A percentile compares a stretch with the other conserved stretches of the same genome.
Evolutionary conservation across 202 grass and related monocot species (phyloP).

Genomic region (Zizania palustris): DNA sequence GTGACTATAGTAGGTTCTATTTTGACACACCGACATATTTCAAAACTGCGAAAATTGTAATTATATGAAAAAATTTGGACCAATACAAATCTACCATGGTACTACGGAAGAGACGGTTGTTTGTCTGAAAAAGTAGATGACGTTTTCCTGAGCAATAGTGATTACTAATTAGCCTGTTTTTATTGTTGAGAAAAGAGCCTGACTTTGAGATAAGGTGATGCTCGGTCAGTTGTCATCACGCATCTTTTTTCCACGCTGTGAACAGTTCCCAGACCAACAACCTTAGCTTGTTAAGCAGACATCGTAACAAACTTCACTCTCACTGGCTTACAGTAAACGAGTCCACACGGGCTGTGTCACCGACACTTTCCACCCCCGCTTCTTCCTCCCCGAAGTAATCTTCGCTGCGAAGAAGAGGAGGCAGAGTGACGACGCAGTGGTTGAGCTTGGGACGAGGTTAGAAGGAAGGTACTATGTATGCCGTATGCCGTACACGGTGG

Average conservation of each 20-base stretch:
- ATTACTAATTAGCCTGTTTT: background rate
- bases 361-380: background rate
- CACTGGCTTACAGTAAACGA: background rate
- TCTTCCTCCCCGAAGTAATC: background rate
- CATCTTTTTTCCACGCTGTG: background rate
- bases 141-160: background rate
- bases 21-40: too few species aligned
- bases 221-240: background rate
- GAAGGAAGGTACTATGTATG: conserved; percentile 12
- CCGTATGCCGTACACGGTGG: too few species aligned
- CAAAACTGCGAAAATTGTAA: too few species aligned
- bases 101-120: background rate
- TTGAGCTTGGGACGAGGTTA: conserved; percentile 18
- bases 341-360: background rate
- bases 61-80: too few species aligned
- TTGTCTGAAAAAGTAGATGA: too few species aligned
- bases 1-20: too few species aligned
- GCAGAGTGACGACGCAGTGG: background rate
- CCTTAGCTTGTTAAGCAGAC: background rate
- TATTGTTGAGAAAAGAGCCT: background rate
- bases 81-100: too few species aligned
- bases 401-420: background rate
- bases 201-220: background rate
- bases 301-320: background rate
- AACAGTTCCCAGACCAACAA: background rate